Evolutionary conservation across 495 filamentous ascomycete genomes (phyloP), one percentile per base, ranked within the genome.

Genomic region (Hypoxylon perforatum): DNA sequence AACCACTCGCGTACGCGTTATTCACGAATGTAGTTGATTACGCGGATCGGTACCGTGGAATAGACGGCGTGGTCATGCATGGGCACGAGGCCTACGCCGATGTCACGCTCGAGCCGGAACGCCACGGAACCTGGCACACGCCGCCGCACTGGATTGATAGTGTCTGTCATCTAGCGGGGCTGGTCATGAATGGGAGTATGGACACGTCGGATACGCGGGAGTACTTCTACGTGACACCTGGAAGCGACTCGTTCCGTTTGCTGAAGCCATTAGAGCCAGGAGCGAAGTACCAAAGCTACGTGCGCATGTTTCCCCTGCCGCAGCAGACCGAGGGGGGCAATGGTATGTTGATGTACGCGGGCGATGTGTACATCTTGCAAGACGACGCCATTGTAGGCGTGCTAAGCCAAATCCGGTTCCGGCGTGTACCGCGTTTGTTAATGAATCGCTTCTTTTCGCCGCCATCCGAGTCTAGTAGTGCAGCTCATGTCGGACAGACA

Each of bases 111-210:
- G 66, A 59, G 10, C 33, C 65, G 1, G 64, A 74, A 0, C 42
- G 19, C 18, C 55, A 63, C 19, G 78, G 74, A n/a, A 67, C 42
- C 0, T 82, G 73, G 69, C 72, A 68, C 81, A 59, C 88, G 80
- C 68, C 77, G 80, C 41, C 87, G 11, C 83, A 85, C 69, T 89
- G 82, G 78, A 88, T 88, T 46, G 88, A 90, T 71, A 85, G 82
- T 39, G 63, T 81, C 30, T 74, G 73, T 12, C 81, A 85, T 55
- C 61, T 86, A 6, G 82, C 85, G n/a, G 88, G 88, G 6, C 89
- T 90, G 70, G 82, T 85, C 25, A 85, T 90, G 79, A 90, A 90
- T 61, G 86, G 81, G 7, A 88, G 83, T 57, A n/a, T n/a, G n/a
- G 87, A 88, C 70, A 77, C 76, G 30, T 35, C 30, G 6, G 18